Percentiles rank a stretch among this genome's conserved stretches.
Conservation (phyloP, 768 basidiomycete species). For the Amanita jacksonii region DNA sequence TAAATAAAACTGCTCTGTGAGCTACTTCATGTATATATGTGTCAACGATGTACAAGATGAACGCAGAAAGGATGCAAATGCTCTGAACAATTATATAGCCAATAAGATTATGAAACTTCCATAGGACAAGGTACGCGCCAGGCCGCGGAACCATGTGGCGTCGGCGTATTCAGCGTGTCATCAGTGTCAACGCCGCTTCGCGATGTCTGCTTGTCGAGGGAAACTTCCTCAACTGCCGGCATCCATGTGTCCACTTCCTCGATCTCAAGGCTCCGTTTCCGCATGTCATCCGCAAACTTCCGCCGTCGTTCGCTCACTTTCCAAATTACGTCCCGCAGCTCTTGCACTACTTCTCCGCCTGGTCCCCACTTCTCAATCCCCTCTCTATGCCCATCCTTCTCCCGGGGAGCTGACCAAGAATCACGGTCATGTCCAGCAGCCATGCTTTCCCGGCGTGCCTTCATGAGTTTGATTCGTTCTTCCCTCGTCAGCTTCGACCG, state of each 20-base stretch:
- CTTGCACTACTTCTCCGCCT: conserved; percentile 72
- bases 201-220: too few species aligned
- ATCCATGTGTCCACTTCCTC: neutral
- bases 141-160: too few species aligned
- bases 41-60: too few species aligned
- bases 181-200: too few species aligned
- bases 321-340: conserved; percentile 82
- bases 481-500: conserved; percentile 61
- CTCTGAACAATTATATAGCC: too few species aligned
- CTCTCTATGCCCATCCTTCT: conserved; percentile 8
- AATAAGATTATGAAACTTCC: too few species aligned
- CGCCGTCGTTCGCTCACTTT: conserved; percentile 67
- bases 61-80: too few species aligned
- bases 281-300: conserved; percentile 28
- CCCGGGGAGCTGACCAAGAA: conserved; percentile 10
- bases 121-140: too few species aligned
- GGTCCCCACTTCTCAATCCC: conserved; percentile 54
- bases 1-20: too few species aligned
- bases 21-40: too few species aligned
- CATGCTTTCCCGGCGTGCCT: conserved; percentile 41
- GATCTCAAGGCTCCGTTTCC: neutral
- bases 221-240: neutral
- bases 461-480: conserved; percentile 58
- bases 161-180: too few species aligned
- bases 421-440: conserved; percentile 19